Evolutionary conservation across 768 basidiomycete species (phyloP), one percentile per base, ranked within the genome.

Genomic region (Hortiboletus campestris): DNA sequence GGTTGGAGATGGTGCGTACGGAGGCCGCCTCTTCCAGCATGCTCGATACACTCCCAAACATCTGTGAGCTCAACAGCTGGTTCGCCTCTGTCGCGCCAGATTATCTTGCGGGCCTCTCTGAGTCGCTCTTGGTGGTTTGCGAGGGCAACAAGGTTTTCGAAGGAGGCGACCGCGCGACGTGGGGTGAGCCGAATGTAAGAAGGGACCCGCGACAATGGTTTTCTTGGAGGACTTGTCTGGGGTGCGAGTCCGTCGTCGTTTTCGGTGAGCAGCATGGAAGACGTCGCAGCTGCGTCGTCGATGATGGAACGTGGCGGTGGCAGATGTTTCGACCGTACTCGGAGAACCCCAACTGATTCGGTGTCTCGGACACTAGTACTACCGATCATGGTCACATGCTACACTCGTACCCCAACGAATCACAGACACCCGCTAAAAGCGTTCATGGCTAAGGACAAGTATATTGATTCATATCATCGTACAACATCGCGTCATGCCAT

Each of bases 121-220:
- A 93, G 75, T 2, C 82, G 77, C 57, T 93, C 89, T 67, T 91
- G 86, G 70, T 89, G 84, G 71, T 92, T 91, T 6, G 91, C 92
- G 52, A 94, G 78, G 14, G 88, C 88, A 20, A 91, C 86, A 9
- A 94, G 76, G 65, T 89, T 91, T 67, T 93, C 90, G 61, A 93
- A 93, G 0, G 89, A 91, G 10, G 82, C 79, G 75, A 88, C 84
- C 4, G 86, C 81, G 35, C 76, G 72, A 14, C 65, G 62, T 75
- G 84, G 84, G 1, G 80, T 76, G 59, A 85, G 77, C 7, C 76
- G 73, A 50, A 82, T 77, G 59, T 80, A 76, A 4, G 78, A 68
- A 9, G 71, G 56, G 12, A 55, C 55, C 32, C 69, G 54, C n/a
- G 62, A 64, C 20, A 60, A 6, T 4, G 58, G 36, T 38, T 17